Base-by-base conservation (phyloP, 73 alveolate genomes). In the Stentor roeselii region DNA sequence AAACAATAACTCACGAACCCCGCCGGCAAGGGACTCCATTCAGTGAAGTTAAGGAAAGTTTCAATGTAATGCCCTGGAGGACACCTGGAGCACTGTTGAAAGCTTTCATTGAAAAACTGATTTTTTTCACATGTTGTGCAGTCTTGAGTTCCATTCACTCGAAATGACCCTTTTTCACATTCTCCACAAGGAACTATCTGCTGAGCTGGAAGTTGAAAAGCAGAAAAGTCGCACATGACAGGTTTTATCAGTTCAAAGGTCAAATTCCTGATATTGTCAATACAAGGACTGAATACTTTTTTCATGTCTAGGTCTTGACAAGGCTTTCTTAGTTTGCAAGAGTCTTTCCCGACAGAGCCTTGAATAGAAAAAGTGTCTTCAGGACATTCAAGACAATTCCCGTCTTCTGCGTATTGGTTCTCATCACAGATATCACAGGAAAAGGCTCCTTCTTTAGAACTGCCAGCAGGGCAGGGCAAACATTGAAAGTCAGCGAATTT, bases 321-420 rank as follows among this genome's bases (percentile, higher is more conserved):
- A 30, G 41, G 37, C 41, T 67, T n/a, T 40, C 80, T 67, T 30
- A 0, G 42, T 67, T 21, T 21, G 2, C 80, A 67, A 30, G 80
- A 67, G 34, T 67, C 34, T 21, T 1, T 34, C 0, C 80, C 80
- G 1, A 67, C 80, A 27, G 80, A n/a, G 42, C 80, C 80, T 67
- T 67, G 21, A 21, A 67, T 1, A n/a, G 80, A 67, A 67, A 27
- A 67, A 27, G 21, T 67, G 34, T 67, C 80, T 21, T 21, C 41
- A 67, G 80, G 80, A 2, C 80, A 67, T 27, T 67, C 80, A 27
- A 27, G 41, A 34, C 80, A 67, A 2, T 15, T 27, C 21, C 27
- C 41, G 42, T 40, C 80, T 27, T 67, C 37, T 2, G 42, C 21
- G 2, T 67, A 67, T 0, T 21, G 15, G 41, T 67, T 67, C 21